Evolutionary conservation across 495 filamentous ascomycete genomes (phyloP), one percentile per base, ranked within the genome.

Genomic region (Talaromyces stipitatus): DNA sequence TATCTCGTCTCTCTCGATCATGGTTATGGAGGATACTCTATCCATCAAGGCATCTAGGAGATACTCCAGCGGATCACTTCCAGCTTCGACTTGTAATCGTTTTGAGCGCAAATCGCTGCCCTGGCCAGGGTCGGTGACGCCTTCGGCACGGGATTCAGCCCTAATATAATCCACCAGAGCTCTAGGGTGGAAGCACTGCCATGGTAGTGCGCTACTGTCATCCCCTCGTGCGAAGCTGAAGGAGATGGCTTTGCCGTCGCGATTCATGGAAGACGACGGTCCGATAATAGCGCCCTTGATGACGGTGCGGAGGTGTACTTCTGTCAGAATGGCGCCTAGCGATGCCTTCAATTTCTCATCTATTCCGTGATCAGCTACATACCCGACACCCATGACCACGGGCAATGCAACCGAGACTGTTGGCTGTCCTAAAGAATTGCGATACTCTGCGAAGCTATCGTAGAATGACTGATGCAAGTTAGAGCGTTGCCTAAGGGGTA

Each of bases 21-120:
- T 22, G 38, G 38, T 45, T 10, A 45, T 45, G 5, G 14, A 22
- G n/a, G 4, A 45, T n/a, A 45, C 38, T 14, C n/a, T 45, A 45
- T 45, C 38, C 38, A 45, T 22, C 80, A 83, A 20, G 90, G 91
- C 61, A 78, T 94, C 23, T 76, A 84, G 43, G 90, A 94, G 28
- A 30, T 7, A 58, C 75, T 92, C 7, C 83, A 87, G 62, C 77
- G 76, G 12, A 72, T 84, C 14, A 12, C 20, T 45, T 45, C 20
- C 20, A 45, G n/a, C 12, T 6, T 12, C 20, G n/a, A 45, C 6
- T 22, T 7, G 38, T 6, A 45, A 12, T n/a, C 38, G 20, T 22
- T 45, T 45, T 22, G 20, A 45, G 38, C 38, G 38, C 38, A 12
- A 45, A 45, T 36, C 32, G 14, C 32, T 14, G n/a, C 38, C 38